These are phyloP conservation scores for Inonotus hispidus DNA, from an alignment of 1,284 basidiomycete species.

Conservation along the genomic window DNA sequence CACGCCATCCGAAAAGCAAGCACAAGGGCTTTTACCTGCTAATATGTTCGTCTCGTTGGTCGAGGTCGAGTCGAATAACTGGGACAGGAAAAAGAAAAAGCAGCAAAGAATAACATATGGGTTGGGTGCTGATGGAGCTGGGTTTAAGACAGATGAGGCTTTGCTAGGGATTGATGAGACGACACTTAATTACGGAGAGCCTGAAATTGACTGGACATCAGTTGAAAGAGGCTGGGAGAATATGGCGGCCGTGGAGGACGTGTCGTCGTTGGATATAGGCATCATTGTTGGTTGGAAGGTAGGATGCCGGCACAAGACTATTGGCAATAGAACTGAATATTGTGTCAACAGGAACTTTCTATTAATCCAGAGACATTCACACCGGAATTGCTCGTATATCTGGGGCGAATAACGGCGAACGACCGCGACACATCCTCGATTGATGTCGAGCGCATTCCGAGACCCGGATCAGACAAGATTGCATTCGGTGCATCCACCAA, in stretches of 20 bases:
- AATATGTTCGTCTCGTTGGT: slow-evolving; percentile 65
- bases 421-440: background rate
- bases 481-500: slow-evolving; percentile 8
- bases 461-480: slow-evolving; percentile 9
- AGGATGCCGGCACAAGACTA: slow-evolving; percentile 2
- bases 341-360: slow-evolving; percentile 38
- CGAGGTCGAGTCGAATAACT: slow-evolving; percentile 50
- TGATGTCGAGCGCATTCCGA: background rate
- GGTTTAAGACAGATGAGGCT: background rate
- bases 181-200: background rate
- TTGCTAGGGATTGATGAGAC: background rate
- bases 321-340: background rate
- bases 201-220: slow-evolving; percentile 32
- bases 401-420: slow-evolving; percentile 32
- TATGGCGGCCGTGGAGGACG: slow-evolving; percentile 28
- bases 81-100: slow-evolving; percentile 27
- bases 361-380: slow-evolving; percentile 49
- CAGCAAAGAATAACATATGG: slow-evolving; percentile 22
- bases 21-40: slow-evolving; percentile 42
- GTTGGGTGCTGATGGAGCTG: background rate
- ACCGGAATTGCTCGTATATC: slow-evolving; percentile 43
- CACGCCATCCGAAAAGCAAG: slow-evolving; percentile 60
- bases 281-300: slow-evolving; percentile 51
- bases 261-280: slow-evolving; percentile 32
- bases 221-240: slow-evolving; percentile 40